phyloP scores from a whole-genome alignment of 83 land plant genomes.

The Isoetes engelmannii region DNA sequence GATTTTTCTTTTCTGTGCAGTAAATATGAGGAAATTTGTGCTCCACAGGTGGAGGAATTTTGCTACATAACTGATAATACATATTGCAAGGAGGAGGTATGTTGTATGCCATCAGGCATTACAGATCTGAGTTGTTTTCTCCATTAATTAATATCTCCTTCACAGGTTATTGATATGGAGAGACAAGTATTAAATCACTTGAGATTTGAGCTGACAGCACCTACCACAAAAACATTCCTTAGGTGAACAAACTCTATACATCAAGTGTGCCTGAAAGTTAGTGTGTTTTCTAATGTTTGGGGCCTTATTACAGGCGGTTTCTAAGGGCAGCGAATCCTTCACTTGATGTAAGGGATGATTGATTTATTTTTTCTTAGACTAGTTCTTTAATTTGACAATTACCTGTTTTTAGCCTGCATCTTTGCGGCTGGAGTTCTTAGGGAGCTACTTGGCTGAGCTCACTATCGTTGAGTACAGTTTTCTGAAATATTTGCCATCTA shows the following conservation, averaged over 20 bases:
- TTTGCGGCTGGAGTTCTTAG: constrained; percentile 76
- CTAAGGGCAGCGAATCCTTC: constrained; percentile 2
- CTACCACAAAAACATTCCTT: constrained; percentile 4
- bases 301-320: not conserved
- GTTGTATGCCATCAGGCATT: not conserved
- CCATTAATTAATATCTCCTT: not conserved
- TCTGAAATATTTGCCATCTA: constrained; percentile 61
- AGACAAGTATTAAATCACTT: constrained; percentile 5
- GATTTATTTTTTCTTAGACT: too few relatives aligned
- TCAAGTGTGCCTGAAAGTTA: not conserved
- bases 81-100: constrained; percentile 7
- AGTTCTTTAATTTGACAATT: not conserved
- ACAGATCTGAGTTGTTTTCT: not conserved
- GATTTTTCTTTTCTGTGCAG: not conserved
- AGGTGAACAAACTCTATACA: not conserved
- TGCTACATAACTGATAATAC: constrained; percentile 12
- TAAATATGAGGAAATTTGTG: constrained; percentile 9
- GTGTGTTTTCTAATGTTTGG: not conserved
- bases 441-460: constrained; percentile 75
- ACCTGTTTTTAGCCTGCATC: constrained; percentile 37
- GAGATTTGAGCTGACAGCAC: constrained; percentile 1
- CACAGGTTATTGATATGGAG: constrained; percentile 5
- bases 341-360: not conserved
- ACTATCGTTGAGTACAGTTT: constrained; percentile 79
- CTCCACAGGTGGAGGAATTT: constrained; percentile 12